phyloP scores from a whole-genome alignment of 768 basidiomycete species.

The Rhizopogon vinicolor region DNA sequence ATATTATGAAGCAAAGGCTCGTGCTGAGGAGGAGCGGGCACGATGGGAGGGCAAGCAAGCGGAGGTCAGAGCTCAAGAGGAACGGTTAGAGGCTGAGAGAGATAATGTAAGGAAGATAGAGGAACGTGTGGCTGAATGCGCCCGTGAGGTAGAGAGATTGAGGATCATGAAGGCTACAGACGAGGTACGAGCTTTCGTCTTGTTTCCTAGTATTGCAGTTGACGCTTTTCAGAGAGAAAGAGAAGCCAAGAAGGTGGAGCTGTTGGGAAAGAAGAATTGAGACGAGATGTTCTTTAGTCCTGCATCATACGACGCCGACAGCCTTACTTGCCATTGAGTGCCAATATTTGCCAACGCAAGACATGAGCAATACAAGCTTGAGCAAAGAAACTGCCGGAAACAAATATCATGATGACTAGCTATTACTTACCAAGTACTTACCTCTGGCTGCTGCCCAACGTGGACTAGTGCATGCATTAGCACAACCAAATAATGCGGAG shows the following conservation, averaged over 20 bases:
- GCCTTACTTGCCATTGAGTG: too few relatives aligned
- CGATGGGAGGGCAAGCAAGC: conserved; percentile 50
- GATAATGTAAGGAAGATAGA: conserved; percentile 56
- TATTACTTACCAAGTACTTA: too few relatives aligned
- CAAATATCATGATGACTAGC: too few relatives aligned
- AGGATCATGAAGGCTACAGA: conserved; percentile 63
- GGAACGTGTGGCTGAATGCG: conserved; percentile 62
- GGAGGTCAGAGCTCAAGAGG: conserved; percentile 41
- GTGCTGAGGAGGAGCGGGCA: conserved; percentile 45
- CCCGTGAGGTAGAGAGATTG: conserved; percentile 67
- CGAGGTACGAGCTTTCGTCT: conserved; percentile 35
- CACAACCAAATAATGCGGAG: too few relatives aligned
- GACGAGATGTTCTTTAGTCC: not conserved
- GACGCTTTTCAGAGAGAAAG: conserved; percentile 42
- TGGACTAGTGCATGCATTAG: too few relatives aligned
- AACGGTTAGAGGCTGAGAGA: conserved; percentile 45
- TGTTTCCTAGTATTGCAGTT: not conserved
- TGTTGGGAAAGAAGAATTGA: conserved; percentile 16
- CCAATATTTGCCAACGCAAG: too few relatives aligned
- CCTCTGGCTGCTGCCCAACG: too few relatives aligned
- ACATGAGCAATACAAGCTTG: too few relatives aligned
- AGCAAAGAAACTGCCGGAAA: too few relatives aligned
- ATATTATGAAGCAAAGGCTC: conserved; percentile 58
- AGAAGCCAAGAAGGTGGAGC: conserved; percentile 41
- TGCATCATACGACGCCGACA: too few relatives aligned